Evolutionary conservation across 2,329 filamentous ascomycete species (phyloP), one percentile per base, ranked within the genome.

Genomic region (Stemphylium vesicarium): DNA sequence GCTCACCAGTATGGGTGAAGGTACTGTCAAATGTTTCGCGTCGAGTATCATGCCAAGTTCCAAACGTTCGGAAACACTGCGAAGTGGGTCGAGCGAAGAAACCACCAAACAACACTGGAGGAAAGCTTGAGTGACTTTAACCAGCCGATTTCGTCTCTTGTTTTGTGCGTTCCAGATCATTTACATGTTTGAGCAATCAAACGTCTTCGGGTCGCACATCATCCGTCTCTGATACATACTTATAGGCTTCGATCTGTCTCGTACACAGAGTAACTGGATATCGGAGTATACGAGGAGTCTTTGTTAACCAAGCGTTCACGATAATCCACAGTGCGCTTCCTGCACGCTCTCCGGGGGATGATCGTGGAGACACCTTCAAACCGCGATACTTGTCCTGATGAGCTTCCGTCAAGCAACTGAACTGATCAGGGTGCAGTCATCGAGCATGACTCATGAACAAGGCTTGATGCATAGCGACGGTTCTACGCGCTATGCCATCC

Each of bases 21-120:
- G 33, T 41, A 18, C n/a, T 58, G 38, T 38, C 29, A 31, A 20
- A 41, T 52, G 56, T 56, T 55, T 58, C 42, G 49, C 44, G 35
- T 41, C 46, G 37, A 52, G 56, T 58, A 43, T 56, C 46, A 58
- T 56, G 56, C 56, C 56, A 58, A 58, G 56, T 44, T 12, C 29
- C 45, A 54, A 54, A 54, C 51, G 49, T 42, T 24, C 26, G 37
- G 39, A 57, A 57, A 50, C 51, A 41, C 18, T 16, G 18, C 16
- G 15, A 38, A 33, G 29, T 26, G 32, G 24, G 32, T 22, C 31
- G 38, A 18, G 31, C 22, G 24, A 41, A 16, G 16, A n/a, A 15
- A 36, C 37, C 16, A n/a, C 26, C 15, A 26, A 26, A 38, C 11
- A 15, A 11, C 16, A 39, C 40, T 38, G 33, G 45, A 50, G 20